phyloP scores from a whole-genome alignment of 2,329 filamentous ascomycete species.

The Chaetomium olivaceum region DNA sequence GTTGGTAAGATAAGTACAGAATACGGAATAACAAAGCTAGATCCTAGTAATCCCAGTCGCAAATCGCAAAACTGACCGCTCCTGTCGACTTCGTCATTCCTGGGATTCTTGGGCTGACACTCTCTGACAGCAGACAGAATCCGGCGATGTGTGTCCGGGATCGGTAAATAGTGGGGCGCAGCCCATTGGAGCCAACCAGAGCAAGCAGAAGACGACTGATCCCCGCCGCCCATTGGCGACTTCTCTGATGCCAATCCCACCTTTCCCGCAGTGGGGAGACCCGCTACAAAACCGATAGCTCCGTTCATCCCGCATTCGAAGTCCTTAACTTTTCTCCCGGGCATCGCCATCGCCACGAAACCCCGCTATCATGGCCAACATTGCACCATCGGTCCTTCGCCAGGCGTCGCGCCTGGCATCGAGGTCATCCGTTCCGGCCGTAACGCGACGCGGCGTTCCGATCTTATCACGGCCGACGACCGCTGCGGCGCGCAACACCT shows the following conservation, averaged over 20 bases:
- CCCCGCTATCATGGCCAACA: slow-evolving; percentile 56
- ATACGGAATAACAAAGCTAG: not conserved
- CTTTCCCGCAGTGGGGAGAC: slow-evolving; percentile 2
- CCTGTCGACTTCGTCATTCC: not conserved
- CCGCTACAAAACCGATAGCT: slow-evolving; percentile 27
- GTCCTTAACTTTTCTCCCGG: slow-evolving; percentile 17
- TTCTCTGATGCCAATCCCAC: slow-evolving; percentile 1
- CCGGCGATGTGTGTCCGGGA: slow-evolving; percentile 1
- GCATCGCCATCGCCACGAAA: slow-evolving; percentile 10
- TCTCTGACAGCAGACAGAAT: slow-evolving; percentile 1
- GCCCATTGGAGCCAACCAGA: not conserved
- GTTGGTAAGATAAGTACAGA: not conserved
- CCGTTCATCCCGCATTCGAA: slow-evolving; percentile 23
- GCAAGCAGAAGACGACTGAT: not conserved
- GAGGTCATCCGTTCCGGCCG: slow-evolving; percentile 42
- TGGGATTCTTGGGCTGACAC: not conserved
- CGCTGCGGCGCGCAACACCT: slow-evolving; percentile 37
- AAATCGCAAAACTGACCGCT: not conserved
- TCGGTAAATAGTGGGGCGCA: slow-evolving; percentile 18
- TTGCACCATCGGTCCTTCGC: slow-evolving; percentile 69
- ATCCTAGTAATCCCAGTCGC: not conserved
- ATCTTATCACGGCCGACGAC: slow-evolving; percentile 39
- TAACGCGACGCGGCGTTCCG: slow-evolving; percentile 39
- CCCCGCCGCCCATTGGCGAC: slow-evolving; percentile 1
- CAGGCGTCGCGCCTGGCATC: slow-evolving; percentile 66